These are phyloP conservation scores for Podaxis sp. DNA, from an alignment of 768 basidiomycete genomes.

Conservation along the genomic window DNA sequence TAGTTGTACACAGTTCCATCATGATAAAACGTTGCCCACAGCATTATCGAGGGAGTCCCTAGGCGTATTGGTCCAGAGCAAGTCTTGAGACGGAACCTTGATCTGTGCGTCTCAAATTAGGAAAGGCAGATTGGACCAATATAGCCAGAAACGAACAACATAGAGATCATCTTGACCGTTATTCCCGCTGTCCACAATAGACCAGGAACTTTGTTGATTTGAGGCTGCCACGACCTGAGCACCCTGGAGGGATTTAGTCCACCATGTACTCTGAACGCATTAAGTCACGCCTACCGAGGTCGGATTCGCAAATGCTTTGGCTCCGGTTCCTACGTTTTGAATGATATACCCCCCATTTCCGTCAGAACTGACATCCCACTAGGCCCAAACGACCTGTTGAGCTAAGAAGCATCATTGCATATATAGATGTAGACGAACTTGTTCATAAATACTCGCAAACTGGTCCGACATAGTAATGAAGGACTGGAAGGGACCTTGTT, in stretches of 20 bases:
- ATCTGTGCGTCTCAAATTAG: background rate
- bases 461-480: conserved; percentile 9
- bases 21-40: background rate
- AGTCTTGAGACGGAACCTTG: conserved; percentile 8
- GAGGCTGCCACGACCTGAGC: conserved; percentile 5
- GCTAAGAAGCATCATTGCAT: background rate
- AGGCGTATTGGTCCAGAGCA: conserved; percentile 13
- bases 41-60: background rate
- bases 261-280: too few species aligned
- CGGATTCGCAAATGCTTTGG: conserved; percentile 3
- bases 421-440: background rate
- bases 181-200: background rate
- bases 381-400: background rate
- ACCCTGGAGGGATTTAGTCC: background rate
- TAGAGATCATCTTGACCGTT: conserved; percentile 3
- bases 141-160: background rate
- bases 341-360: conserved; percentile 10
- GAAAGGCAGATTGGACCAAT: background rate
- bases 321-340: conserved; percentile 3
- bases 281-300: background rate
- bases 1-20: background rate
- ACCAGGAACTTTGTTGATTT: conserved; percentile 8
- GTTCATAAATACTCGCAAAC: conserved; percentile 5
- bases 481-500: conserved; percentile 4
- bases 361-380: conserved; percentile 8